Evolutionary conservation across 345 rosid genomes (phyloP).

Genomic region (Erysimum cheiranthoides): DNA sequence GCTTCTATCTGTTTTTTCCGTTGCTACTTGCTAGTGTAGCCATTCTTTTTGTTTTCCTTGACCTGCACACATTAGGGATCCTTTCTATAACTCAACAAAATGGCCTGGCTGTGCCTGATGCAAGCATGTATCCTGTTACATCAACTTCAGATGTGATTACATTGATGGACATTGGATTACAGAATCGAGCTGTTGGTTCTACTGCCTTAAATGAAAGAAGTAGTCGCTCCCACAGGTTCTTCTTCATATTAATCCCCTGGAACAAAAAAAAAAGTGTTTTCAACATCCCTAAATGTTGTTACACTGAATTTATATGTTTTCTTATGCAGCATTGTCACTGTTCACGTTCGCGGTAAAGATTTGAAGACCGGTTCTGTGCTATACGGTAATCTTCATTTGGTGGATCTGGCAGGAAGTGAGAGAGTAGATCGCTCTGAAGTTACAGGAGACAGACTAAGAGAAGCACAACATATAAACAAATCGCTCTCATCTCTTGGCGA

Average conservation of each 20-base stretch:
- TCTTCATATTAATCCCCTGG: constrained; percentile 1
- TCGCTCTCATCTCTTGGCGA: constrained; percentile 95
- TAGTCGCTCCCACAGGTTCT: constrained; percentile 93
- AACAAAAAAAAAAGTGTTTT: background rate
- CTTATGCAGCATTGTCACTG: constrained; percentile 71
- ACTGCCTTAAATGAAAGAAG: constrained; percentile 95
- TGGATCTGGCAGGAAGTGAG: constrained; percentile 99
- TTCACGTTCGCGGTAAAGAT: constrained; percentile 87
- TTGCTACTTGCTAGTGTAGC: background rate
- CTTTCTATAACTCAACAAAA: constrained; percentile 54
- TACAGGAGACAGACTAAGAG: constrained; percentile 83
- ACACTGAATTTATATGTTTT: background rate
- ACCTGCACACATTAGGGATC: constrained; percentile 83
- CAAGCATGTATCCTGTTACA: constrained; percentile 73
- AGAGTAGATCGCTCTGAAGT: constrained; percentile 94
- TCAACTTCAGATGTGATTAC: constrained; percentile 78
- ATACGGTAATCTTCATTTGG: constrained; percentile 85
- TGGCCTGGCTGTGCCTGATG: constrained; percentile 95
- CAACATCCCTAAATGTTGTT: constrained; percentile 3
- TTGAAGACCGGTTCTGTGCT: constrained; percentile 56
- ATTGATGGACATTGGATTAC: constrained; percentile 73
- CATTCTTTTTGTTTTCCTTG: constrained; percentile 53
- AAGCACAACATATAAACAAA: constrained; percentile 98
- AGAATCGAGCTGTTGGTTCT: constrained; percentile 74
- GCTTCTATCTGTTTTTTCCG: background rate